phyloP scores from a whole-genome alignment of 768 basidiomycete genomes.

The Paxillus involutus region DNA sequence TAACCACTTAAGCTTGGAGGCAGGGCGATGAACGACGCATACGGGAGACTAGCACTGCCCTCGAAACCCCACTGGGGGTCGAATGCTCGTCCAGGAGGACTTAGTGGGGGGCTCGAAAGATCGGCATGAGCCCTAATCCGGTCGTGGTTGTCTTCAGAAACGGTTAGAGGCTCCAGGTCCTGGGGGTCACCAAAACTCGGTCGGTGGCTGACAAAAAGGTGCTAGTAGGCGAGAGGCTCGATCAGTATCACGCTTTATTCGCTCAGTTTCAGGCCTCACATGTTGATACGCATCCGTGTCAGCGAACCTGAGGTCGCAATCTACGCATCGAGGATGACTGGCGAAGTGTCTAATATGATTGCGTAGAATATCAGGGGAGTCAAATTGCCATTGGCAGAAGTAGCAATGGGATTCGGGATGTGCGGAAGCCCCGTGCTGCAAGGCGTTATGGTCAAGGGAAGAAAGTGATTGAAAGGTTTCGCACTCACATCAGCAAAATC shows the following conservation, averaged over 20 bases:
- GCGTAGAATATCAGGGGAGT: slow-evolving; percentile 33
- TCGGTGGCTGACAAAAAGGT: slow-evolving; percentile 28
- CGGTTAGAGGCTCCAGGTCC: background rate
- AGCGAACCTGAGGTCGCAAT: slow-evolving; percentile 42
- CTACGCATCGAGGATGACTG: slow-evolving; percentile 44
- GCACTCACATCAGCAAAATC: slow-evolving; percentile 28
- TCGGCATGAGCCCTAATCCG: background rate
- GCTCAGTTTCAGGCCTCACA: slow-evolving; percentile 24
- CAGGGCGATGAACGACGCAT: slow-evolving; percentile 30
- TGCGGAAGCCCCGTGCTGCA: slow-evolving; percentile 29
- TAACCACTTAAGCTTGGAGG: slow-evolving; percentile 30
- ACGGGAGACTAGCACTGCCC: slow-evolving; percentile 14
- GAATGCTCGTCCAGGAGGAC: slow-evolving; percentile 8
- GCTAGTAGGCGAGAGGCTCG: slow-evolving; percentile 10
- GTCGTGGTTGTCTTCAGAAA: background rate
- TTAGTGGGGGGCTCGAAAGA: slow-evolving; percentile 5
- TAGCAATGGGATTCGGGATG: slow-evolving; percentile 35
- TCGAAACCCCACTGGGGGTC: slow-evolving; percentile 26
- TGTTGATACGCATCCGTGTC: slow-evolving; percentile 37
- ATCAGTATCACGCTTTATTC: background rate
- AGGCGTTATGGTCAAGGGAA: slow-evolving; percentile 11
- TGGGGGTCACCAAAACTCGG: slow-evolving; percentile 15
- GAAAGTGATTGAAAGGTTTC: background rate
- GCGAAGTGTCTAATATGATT: slow-evolving; percentile 42
- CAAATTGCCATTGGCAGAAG: slow-evolving; percentile 41